These are phyloP conservation scores for Starmerella sp. DNA, from an alignment of 805 yeast genomes.

Conservation along the genomic window DNA sequence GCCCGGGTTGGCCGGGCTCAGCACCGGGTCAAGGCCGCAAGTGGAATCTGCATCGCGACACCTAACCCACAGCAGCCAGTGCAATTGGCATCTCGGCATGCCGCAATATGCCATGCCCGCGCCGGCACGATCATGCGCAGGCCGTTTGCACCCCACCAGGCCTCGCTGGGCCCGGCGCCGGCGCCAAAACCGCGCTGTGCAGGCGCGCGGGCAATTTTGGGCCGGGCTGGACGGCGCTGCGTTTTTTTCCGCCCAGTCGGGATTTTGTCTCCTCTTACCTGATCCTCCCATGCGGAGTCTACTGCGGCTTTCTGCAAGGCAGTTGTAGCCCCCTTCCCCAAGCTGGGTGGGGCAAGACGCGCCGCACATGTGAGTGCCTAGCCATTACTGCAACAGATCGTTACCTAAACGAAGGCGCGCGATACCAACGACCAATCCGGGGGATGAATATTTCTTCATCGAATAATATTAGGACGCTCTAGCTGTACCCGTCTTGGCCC, in stretches of 20 bases:
- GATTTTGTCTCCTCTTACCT: neutral
- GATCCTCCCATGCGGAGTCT: neutral
- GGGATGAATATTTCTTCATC: conserved; percentile 3
- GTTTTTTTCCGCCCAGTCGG: neutral
- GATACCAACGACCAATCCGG: conserved; percentile 4
- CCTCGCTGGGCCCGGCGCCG: no score
- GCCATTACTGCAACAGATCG: conserved; percentile 1
- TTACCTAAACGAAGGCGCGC: conserved; percentile 5
- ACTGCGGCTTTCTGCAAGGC: conserved; percentile 1
- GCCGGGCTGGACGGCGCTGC: neutral
- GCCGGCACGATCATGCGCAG: neutral
- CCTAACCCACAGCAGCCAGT: neutral
- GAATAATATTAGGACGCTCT: neutral
- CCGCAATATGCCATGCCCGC: neutral
- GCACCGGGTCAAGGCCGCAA: neutral
- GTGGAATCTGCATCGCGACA: neutral
- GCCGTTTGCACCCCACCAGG: no score
- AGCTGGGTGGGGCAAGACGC: conserved; percentile 5
- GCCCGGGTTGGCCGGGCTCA: neutral
- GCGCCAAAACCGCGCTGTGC: no score
- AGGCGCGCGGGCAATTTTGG: neutral
- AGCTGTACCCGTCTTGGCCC: neutral
- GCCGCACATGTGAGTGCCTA: conserved; percentile 6
- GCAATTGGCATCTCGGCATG: neutral
- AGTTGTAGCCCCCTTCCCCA: neutral